Evolutionary conservation across 345 rosid genomes (phyloP).

Genomic region (Microcos paniculata): DNA sequence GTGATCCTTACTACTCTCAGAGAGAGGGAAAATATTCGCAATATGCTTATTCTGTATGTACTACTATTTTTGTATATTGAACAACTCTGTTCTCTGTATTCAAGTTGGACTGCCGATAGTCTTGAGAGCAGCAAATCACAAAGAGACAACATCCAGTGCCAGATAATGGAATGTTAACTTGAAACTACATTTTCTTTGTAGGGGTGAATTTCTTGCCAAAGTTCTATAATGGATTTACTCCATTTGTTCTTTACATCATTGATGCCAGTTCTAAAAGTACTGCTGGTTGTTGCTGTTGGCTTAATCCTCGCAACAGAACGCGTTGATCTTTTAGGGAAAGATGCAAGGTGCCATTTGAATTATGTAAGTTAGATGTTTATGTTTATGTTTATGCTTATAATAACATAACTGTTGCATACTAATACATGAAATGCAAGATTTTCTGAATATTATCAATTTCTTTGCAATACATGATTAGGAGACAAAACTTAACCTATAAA

Average conservation of each 20-base stretch:
- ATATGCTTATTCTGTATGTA: too few relatives aligned
- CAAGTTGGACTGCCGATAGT: too few relatives aligned
- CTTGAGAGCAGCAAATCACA: too few relatives aligned
- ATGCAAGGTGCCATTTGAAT: constrained; percentile 4
- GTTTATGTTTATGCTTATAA: neutral
- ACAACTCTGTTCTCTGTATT: too few relatives aligned
- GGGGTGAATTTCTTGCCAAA: neutral
- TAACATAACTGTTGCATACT: neutral
- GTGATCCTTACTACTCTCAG: too few relatives aligned
- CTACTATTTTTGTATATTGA: too few relatives aligned
- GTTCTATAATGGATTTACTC: constrained; percentile 21
- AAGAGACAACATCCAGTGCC: too few relatives aligned
- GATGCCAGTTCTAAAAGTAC: constrained; percentile 35
- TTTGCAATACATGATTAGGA: too few relatives aligned
- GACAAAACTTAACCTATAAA: neutral
- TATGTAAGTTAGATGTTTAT: neutral
- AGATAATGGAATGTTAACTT: neutral
- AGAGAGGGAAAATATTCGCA: too few relatives aligned
- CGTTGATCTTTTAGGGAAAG: constrained; percentile 21
- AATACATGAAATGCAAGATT: too few relatives aligned
- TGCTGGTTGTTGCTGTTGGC: constrained; percentile 28
- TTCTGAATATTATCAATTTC: too few relatives aligned
- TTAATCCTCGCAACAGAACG: constrained; percentile 28
- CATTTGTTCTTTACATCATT: constrained; percentile 28
- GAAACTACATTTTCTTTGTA: neutral